Evolutionary conservation across 257 asterid genomes (phyloP).

Genomic region (Nicotiana obtusifolia): DNA sequence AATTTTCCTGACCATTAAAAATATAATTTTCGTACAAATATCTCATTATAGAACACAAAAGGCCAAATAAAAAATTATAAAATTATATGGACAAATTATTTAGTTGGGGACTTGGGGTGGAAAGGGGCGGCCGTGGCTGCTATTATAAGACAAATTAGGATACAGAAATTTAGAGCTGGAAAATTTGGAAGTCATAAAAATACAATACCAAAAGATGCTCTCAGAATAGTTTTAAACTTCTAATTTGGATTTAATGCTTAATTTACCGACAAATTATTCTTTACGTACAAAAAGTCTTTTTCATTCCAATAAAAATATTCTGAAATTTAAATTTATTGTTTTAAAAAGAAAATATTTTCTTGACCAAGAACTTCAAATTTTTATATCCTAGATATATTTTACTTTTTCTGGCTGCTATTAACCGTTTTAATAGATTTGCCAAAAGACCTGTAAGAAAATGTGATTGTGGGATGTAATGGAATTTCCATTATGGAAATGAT

Average conservation of each 20-base stretch:
- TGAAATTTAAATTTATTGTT: not conserved
- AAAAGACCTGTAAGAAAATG: no score
- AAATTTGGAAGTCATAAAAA: not conserved
- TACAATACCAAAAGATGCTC: not conserved
- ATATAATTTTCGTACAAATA: not conserved
- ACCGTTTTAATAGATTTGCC: not conserved
- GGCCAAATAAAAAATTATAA: not conserved
- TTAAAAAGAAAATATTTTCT: not conserved
- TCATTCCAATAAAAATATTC: not conserved
- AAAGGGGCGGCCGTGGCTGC: conserved; percentile 4
- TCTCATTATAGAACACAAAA: not conserved
- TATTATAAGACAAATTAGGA: not conserved
- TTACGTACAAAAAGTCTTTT: not conserved
- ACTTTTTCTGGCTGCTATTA: not conserved
- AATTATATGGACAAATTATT: not conserved
- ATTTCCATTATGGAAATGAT: not conserved
- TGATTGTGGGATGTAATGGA: not conserved
- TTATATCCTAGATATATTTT: not conserved
- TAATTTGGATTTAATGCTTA: not conserved
- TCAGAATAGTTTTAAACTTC: not conserved
- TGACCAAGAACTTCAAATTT: not conserved
- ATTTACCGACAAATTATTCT: not conserved
- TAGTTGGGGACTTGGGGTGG: not conserved
- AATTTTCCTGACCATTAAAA: not conserved
- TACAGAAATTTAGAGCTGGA: not conserved